Evolutionary conservation across 2,329 filamentous ascomycete genomes (phyloP).

Genomic region (Hypoxylon sp.): DNA sequence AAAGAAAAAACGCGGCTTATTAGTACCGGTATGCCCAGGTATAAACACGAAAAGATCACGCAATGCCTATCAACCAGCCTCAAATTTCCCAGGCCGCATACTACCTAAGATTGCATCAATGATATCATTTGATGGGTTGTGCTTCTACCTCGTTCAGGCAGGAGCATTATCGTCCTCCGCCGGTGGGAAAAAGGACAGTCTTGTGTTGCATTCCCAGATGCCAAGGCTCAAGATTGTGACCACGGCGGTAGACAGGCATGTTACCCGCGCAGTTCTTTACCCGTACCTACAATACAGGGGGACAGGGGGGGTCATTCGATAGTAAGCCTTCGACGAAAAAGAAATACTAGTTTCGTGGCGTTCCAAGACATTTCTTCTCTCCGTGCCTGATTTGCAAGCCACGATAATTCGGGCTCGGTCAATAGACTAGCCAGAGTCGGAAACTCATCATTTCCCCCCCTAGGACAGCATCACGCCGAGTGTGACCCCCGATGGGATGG

Average conservation of each 20-base stretch:
- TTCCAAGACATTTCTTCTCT: neutral
- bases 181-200: slow-evolving; percentile 6
- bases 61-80: too few relatives aligned
- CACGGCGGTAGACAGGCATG: neutral
- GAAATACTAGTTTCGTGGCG: neutral
- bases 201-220: slow-evolving; percentile 26
- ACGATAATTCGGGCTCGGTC: too few relatives aligned
- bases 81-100: too few relatives aligned
- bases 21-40: too few relatives aligned
- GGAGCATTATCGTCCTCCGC: slow-evolving; percentile 15
- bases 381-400: neutral
- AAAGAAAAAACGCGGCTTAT: too few relatives aligned
- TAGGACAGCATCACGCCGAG: neutral
- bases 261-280: slow-evolving; percentile 28
- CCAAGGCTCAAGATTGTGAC: slow-evolving; percentile 20
- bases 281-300: too few relatives aligned
- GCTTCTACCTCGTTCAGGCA: slow-evolving; percentile 24
- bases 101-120: too few relatives aligned
- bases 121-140: too few relatives aligned
- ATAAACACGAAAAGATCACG: too few relatives aligned
- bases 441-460: neutral
- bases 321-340: neutral
- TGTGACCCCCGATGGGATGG: slow-evolving; percentile 1
- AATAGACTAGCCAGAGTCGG: neutral
- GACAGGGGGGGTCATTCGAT: slow-evolving; percentile 12